These are phyloP conservation scores for Voacanga thouarsii DNA, from an alignment of 257 asterid species.

Conservation along the genomic window DNA sequence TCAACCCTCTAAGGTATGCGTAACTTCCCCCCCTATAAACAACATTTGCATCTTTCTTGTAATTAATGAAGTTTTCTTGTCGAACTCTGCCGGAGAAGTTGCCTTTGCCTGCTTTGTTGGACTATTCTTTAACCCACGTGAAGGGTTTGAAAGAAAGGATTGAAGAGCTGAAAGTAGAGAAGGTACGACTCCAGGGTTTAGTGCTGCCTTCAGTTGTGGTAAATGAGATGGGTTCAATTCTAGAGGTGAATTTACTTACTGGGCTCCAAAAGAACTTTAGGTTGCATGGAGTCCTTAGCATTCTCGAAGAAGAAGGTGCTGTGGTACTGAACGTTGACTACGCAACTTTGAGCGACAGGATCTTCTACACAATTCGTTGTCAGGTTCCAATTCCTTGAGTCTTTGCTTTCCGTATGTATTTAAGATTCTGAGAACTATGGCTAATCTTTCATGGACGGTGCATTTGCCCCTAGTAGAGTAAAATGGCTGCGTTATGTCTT, in stretches of 20 bases:
- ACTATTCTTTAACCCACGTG: slow-evolving; percentile 5
- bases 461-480: no score
- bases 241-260: slow-evolving; percentile 12
- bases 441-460: no score
- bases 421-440: no score
- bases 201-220: neutral
- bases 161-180: slow-evolving; percentile 10
- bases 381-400: neutral
- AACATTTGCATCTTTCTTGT: no score
- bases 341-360: slow-evolving; percentile 2
- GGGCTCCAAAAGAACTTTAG: slow-evolving; percentile 2
- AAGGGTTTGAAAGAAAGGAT: slow-evolving; percentile 9
- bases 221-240: slow-evolving; percentile 11
- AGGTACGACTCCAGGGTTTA: neutral
- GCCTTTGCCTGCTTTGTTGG: neutral
- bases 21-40: neutral
- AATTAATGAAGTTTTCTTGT: no score
- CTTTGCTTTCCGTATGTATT: neutral
- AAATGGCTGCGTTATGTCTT: no score
- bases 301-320: slow-evolving; percentile 24
- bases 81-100: slow-evolving; percentile 2
- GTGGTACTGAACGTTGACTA: slow-evolving; percentile 3
- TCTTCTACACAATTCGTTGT: slow-evolving; percentile 3
- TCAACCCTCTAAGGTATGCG: slow-evolving; percentile 27
- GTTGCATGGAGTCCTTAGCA: slow-evolving; percentile 1